Evolutionary conservation across 2,329 filamentous ascomycete genomes (phyloP).

Genomic region (Aspergillus aculeatinus): DNA sequence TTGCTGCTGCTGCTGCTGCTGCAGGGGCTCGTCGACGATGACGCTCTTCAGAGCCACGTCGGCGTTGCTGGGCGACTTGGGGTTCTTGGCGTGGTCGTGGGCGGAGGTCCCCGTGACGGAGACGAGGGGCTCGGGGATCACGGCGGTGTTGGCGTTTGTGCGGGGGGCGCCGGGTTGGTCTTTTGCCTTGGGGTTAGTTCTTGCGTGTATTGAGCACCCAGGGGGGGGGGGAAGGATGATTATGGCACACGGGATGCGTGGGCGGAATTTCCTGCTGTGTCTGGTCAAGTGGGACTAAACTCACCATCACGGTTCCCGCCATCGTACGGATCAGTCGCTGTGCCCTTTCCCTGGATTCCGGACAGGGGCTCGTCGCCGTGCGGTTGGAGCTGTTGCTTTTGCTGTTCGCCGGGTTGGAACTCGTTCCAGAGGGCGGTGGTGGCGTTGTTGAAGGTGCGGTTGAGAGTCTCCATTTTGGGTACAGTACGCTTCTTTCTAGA

Average conservation of each 20-base stretch:
- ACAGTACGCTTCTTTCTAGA: neutral
- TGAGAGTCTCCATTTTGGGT: conserved; percentile 63
- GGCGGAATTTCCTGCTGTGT: neutral
- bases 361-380: conserved; percentile 67
- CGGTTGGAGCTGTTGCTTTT: conserved; percentile 24
- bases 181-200: conserved; percentile 5
- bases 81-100: conserved; percentile 4
- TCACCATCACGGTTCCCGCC: conserved; percentile 69
- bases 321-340: conserved; percentile 71
- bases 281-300: conserved; percentile 11
- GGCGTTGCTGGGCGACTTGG: conserved; percentile 8
- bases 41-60: conserved; percentile 8
- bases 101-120: conserved; percentile 4
- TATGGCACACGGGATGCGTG: neutral
- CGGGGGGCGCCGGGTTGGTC: conserved; percentile 30
- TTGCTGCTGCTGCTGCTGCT: too few species aligned
- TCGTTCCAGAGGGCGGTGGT: conserved; percentile 53
- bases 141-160: conserved; percentile 24
- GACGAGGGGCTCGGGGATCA: conserved; percentile 17
- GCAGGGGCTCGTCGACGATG: conserved; percentile 1
- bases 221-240: neutral
- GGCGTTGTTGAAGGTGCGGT: conserved; percentile 50
- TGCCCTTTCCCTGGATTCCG: conserved; percentile 66
- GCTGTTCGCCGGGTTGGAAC: conserved; percentile 22
- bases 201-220: neutral